These are phyloP conservation scores for Naganishia onofrii DNA, from an alignment of 768 basidiomycete genomes.

Conservation along the genomic window DNA sequence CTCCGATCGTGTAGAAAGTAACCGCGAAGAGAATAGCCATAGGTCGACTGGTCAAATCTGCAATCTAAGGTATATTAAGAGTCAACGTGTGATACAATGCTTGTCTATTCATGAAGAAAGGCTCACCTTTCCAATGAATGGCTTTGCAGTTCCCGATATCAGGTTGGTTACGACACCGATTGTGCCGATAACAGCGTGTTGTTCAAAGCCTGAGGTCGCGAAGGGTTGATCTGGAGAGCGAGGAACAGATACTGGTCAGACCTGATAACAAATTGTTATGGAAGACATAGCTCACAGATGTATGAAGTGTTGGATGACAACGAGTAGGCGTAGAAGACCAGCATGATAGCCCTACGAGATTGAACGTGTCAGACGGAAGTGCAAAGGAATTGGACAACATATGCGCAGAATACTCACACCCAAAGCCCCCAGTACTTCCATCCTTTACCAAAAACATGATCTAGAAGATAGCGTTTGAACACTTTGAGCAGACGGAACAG, in stretches of 20 bases:
- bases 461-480: slow-evolving; percentile 22
- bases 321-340: slow-evolving; percentile 39
- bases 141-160: slow-evolving; percentile 40
- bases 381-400: neutral
- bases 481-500: neutral
- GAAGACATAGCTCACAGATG: slow-evolving; percentile 16
- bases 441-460: slow-evolving; percentile 43
- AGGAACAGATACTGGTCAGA: neutral
- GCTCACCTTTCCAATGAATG: slow-evolving; percentile 44
- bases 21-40: slow-evolving; percentile 38
- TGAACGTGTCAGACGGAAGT: neutral
- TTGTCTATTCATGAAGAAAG: neutral
- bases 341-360: slow-evolving; percentile 31
- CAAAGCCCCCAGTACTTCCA: slow-evolving; percentile 41
- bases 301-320: slow-evolving; percentile 33
- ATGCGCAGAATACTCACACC: slow-evolving; percentile 19
- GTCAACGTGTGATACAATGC: neutral
- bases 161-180: slow-evolving; percentile 45
- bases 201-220: slow-evolving; percentile 45
- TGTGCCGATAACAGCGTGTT: slow-evolving; percentile 46
- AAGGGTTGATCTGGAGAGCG: slow-evolving; percentile 31
- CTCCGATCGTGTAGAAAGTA: slow-evolving; percentile 46
- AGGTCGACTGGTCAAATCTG: slow-evolving; percentile 46
- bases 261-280: neutral
- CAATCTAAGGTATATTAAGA: slow-evolving; percentile 20